Evolutionary conservation across 2,329 filamentous ascomycete species (phyloP), one percentile per base, ranked within the genome.

Genomic region (Nannizziopsis barbatae): DNA sequence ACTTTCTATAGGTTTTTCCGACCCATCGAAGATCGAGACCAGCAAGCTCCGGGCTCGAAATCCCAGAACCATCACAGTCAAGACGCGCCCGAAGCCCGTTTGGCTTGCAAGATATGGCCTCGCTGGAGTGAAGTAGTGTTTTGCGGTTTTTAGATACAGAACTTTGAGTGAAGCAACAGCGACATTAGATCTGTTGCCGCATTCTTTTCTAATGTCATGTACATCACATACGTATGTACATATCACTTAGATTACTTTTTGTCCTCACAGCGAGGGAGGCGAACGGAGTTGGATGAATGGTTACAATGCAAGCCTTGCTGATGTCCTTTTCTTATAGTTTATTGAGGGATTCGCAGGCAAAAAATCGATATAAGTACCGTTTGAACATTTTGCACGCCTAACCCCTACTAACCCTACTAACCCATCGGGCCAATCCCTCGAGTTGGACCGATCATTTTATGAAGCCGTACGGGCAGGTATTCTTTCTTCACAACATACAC

Each of bases 41-140:
- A 30, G 76, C 89, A 45, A 88, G 88, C 0, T 86, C 87, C 2
- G 88, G 89, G 10, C 80, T 95, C 54, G 88, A 94, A 65, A 75
- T 89, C 55, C 75, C 81, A 59, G 79, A 89, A 48, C 75, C 81
- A 60, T 76, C 79, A 38, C 69, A 76, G 51, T 74, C 73, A 62
- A 60, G 62, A 44, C 69, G 74, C 53, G 69, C 75, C 60, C 64
- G 74, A 57, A 66, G 66, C 51, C 68, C 68, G 35, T 69, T 73
- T 58, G 75, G 77, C 56, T 59, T 90, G 59, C 72, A 80, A 50
- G 80, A 83, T 60, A 74, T 83, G 56, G 77, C 83, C 12, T 78
- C 80, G 55, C 60, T 87, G 66, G 84, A 90, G 70, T 85, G 59
- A 60, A 53, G 4, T 27, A 27, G n/a, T n/a, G n/a, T n/a, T n/a